A percentile compares a stretch with the other conserved stretches of the same genome.
phyloP scores from a whole-genome alignment of 2,329 filamentous ascomycete species.

The Verticillium alfalfae region DNA sequence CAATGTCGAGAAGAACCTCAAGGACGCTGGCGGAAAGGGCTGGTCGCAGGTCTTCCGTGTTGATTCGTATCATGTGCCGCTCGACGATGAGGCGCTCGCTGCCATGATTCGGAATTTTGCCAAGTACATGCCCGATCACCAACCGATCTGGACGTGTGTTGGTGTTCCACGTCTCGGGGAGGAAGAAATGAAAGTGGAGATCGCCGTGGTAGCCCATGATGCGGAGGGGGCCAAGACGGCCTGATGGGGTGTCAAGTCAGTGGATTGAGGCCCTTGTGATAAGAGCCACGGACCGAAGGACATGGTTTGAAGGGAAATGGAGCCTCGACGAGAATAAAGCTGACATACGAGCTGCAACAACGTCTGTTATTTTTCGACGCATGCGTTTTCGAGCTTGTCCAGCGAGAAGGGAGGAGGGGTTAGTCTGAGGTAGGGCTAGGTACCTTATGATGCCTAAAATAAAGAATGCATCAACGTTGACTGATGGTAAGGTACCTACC shows the following conservation, averaged over 20 bases:
- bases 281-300: too few relatives aligned
- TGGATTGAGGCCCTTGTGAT: too few relatives aligned
- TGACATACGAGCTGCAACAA: too few relatives aligned
- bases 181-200: conserved; percentile 51
- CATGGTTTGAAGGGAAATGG: too few relatives aligned
- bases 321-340: too few relatives aligned
- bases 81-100: conserved; percentile 30
- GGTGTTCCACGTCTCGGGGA: conserved; percentile 41
- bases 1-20: conserved; percentile 48
- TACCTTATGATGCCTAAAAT: too few relatives aligned
- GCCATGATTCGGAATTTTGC: conserved; percentile 40
- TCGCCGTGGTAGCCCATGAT: conserved; percentile 48
- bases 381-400: too few relatives aligned
- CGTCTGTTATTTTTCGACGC: too few relatives aligned
- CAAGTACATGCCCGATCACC: conserved; percentile 45
- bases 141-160: conserved; percentile 48
- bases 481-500: too few relatives aligned
- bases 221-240: conserved; percentile 23
- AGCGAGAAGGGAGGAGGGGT: too few relatives aligned
- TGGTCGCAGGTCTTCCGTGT: conserved; percentile 49
- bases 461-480: too few relatives aligned
- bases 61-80: conserved; percentile 36
- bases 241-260: background rate
- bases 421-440: too few relatives aligned
- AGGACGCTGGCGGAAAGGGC: conserved; percentile 47